Evolutionary conservation across 805 yeast genomes (phyloP), one percentile per base, ranked within the genome.

Genomic region (Candida peoriensis): DNA sequence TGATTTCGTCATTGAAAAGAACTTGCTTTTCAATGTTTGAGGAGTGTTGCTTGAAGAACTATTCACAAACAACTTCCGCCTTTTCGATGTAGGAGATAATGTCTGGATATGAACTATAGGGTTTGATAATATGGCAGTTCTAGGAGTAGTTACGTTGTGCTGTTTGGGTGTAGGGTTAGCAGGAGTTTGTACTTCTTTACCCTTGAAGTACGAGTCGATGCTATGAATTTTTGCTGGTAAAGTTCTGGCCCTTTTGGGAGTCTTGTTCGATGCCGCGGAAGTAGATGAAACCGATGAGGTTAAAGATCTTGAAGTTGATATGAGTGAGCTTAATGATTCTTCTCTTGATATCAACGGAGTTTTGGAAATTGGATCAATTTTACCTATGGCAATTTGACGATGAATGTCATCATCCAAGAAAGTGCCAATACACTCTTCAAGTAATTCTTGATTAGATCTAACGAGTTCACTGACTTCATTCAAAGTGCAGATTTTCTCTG

Each of bases 341-440:
- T 53, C 58, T 30, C 56, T 44, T n/a, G 53, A 21, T 0, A 30
- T 4, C 16, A 53, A 33, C 9, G 27, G 23, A 5, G 15, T 20
- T 32, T 53, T 53, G 5, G 50, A 38, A 4, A 72, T 65, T 1
- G 97, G 96, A 54, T 81, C 75, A 8, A 83, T 46, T 7, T 66
- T 69, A 1, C 94, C 97, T 13, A 42, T 44, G 8, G 95, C 84
- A 15, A 88, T 67, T 27, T 60, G 57, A 1, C 43, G 42, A 46
- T 84, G 89, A 8, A 74, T 44, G 1, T 66, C 68, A 27, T 69
- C 67, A 48, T 66, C 50, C 18, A 41, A 32, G 11, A 59, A 60
- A 3, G 42, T 36, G 4, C 73, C 76, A 42, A 63, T 58, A 28
- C 72, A 68, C 8, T 61, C 51, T 15, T 55, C 60, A 20, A 68